Evolutionary conservation across 768 basidiomycete species (phyloP), one percentile per base, ranked within the genome.

Genomic region (Collybiopsis luxurians): DNA sequence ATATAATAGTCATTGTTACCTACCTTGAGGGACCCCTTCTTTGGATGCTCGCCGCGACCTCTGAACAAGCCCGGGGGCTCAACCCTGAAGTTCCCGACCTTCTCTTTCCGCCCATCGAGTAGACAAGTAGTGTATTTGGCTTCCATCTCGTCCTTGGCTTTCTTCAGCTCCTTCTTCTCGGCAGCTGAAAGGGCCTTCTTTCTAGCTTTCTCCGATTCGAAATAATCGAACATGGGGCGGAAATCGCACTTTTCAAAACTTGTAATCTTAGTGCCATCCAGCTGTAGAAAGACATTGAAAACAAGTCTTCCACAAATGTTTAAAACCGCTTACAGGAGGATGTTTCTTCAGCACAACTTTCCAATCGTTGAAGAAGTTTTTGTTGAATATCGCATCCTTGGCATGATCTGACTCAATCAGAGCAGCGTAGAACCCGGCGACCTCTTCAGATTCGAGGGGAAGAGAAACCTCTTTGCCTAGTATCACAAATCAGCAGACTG

Each of bases 61-160:
- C 97, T 79, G 75, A 98, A 99, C 50, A 98, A 75, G n/a, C 96
- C 95, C 26, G 97, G 97, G 69, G 97, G 97, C 79, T 99, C 97
- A 51, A 98, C 87, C 62, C 95, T 83, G 79, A 98, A 98, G 75
- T 98, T 99, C 38, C 97, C 97, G 47, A 98, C 84, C 71, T 98
- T 98, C 76, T 99, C 97, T 74, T 94, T 96, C 53, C 95, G 87
- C 12, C 96, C 96, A 66, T 99, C 94, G 31, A 99, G 83, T n/a
- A 87, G 66, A 71, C 96, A 98, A 24, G 82, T 81, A 21, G 82
- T 84, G 71, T 95, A 98, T 60, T 88, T 89, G 48, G 83, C 85
- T 72, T 98, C 97, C 58, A 86, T 66, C 27, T 84, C 82, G 54
- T 98, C 95, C 69, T 87, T 92, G 55, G 79, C 81, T 63, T 88